A percentile compares a stretch with the other conserved stretches of the same genome.
Conservation (phyloP, 805 yeast genomes). For the Saturnispora bothae region DNA sequence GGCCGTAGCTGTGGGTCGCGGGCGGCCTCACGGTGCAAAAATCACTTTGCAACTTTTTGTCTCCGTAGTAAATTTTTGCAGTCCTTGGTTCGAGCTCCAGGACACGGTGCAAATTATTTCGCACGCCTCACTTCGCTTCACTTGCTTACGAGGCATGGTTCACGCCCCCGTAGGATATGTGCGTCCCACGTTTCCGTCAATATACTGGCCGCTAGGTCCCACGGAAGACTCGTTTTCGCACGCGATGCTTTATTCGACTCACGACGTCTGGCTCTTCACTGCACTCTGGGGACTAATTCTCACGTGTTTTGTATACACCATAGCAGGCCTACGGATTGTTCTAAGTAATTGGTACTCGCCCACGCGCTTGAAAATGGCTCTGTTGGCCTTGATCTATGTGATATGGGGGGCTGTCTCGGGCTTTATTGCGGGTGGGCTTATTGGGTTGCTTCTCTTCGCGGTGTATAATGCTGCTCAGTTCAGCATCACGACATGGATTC, state of each 20-base stretch:
- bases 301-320: constrained; percentile 48
- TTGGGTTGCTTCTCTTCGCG: constrained; percentile 66
- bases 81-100: too few relatives aligned
- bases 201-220: constrained; percentile 54
- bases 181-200: constrained; percentile 71
- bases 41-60: too few relatives aligned
- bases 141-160: too few relatives aligned
- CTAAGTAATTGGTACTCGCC: too few relatives aligned
- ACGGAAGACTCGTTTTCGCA: constrained; percentile 27
- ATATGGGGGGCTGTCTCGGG: constrained; percentile 54
- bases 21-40: too few relatives aligned
- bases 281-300: constrained; percentile 71
- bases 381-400: constrained; percentile 39
- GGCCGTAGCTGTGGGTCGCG: too few relatives aligned
- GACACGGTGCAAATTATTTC: too few relatives aligned
- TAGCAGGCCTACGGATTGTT: too few relatives aligned
- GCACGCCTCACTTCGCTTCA: too few relatives aligned
- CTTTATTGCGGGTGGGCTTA: constrained; percentile 58
- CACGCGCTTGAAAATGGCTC: too few relatives aligned
- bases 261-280: constrained; percentile 77
- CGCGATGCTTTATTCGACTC: constrained; percentile 54
- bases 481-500: constrained; percentile 93
- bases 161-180: constrained; percentile 67
- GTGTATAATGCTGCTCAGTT: constrained; percentile 73
- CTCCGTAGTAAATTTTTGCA: too few relatives aligned